These are phyloP conservation scores for Aurantiochytrium sp. DNA, from an alignment of 108 stramenopile species.

Conservation along the genomic window DNA sequence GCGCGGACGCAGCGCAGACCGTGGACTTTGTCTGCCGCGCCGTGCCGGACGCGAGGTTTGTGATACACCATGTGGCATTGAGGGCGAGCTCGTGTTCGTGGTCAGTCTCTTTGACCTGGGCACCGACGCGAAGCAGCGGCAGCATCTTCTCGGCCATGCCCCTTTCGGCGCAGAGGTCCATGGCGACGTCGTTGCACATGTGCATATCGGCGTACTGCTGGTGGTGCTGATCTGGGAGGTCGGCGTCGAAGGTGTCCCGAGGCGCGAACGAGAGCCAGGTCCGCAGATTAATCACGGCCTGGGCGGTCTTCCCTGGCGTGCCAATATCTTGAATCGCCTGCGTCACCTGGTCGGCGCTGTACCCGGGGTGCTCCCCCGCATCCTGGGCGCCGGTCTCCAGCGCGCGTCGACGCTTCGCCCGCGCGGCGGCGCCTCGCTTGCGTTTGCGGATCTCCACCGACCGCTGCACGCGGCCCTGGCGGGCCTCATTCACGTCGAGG, in stretches of 20 bases:
- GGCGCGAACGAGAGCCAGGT: background rate
- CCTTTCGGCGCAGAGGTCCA: background rate
- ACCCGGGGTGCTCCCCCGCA: background rate
- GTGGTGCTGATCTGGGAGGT: too few species aligned
- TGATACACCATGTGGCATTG: conserved; percentile 31
- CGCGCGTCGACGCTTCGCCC: background rate
- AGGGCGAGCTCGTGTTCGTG: background rate
- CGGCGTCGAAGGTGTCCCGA: background rate
- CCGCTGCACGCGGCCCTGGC: background rate
- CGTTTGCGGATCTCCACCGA: conserved; percentile 12
- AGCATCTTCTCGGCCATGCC: background rate
- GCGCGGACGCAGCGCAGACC: conserved; percentile 43
- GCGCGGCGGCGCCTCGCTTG: background rate
- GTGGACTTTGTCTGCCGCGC: conserved; percentile 31
- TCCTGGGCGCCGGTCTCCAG: background rate
- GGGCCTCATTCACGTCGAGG: background rate
- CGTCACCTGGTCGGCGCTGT: background rate
- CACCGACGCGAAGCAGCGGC: background rate
- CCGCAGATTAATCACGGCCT: background rate
- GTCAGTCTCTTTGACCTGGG: background rate
- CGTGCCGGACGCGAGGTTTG: conserved; percentile 43
- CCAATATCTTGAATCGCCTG: background rate
- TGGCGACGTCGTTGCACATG: background rate
- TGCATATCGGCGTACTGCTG: too few species aligned
- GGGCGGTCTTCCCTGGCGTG: background rate